Evolutionary conservation across 2,329 filamentous ascomycete species (phyloP).

Genomic region (Penicillium griseofulvum): DNA sequence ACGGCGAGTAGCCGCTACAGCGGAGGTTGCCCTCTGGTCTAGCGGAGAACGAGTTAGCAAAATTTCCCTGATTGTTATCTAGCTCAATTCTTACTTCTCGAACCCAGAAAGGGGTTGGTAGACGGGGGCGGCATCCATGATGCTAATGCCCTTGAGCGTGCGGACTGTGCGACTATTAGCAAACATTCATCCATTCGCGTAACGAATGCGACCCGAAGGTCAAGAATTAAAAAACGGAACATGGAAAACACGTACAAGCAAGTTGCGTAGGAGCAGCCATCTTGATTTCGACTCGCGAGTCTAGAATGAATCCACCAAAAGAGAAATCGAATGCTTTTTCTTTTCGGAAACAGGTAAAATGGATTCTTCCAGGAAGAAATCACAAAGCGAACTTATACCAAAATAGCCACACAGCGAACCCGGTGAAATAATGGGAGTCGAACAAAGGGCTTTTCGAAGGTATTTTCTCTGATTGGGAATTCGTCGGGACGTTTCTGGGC

Average conservation of each 20-base stretch:
- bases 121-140: conserved; percentile 85
- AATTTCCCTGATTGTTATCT: background rate
- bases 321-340: conserved; percentile 10
- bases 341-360: conserved; percentile 3
- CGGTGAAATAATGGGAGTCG: conserved; percentile 2
- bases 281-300: conserved; percentile 20
- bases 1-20: conserved; percentile 92
- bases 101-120: conserved; percentile 86
- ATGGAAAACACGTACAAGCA: conserved; percentile 61
- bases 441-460: conserved; percentile 5
- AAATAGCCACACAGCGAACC: conserved; percentile 5
- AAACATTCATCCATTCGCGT: conserved; percentile 10
- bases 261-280: conserved; percentile 94
- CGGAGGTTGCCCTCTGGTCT: conserved; percentile 92
- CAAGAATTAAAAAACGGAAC: background rate
- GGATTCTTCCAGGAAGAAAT: background rate
- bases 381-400: conserved; percentile 3
- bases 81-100: conserved; percentile 43
- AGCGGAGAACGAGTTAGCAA: conserved; percentile 16
- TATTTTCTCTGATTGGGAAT: conserved; percentile 7
- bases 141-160: conserved; percentile 92
- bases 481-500: conserved; percentile 1
- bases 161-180: conserved; percentile 58
- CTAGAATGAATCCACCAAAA: conserved; percentile 10
- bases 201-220: background rate